Conservation (phyloP, 1,139 yeast genomes). For the Hemisphaericaspora subhashii region DNA sequence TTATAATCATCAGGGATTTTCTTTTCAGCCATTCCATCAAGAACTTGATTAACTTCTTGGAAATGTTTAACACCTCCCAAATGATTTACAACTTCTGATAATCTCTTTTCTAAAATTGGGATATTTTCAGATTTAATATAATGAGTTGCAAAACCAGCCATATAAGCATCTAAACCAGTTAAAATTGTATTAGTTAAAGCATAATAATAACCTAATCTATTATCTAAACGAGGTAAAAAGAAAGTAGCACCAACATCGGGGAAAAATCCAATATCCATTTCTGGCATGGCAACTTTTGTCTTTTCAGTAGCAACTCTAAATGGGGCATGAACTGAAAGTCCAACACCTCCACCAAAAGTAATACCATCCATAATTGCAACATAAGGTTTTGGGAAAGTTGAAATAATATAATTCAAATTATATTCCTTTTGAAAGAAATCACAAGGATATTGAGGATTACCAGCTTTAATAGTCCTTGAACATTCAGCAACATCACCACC, state of each 20-base stretch:
- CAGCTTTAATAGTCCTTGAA: conserved; percentile 50
- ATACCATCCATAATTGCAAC: conserved; percentile 87
- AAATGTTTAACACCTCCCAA: neutral
- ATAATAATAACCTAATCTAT: conserved; percentile 78
- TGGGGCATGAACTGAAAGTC: conserved; percentile 88
- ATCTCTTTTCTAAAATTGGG: conserved; percentile 59
- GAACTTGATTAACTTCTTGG: conserved; percentile 64
- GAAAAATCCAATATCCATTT: conserved; percentile 93
- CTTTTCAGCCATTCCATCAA: conserved; percentile 73
- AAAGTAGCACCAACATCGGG: conserved; percentile 96
- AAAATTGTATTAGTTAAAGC: conserved; percentile 85
- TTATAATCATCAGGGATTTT: conserved; percentile 65
- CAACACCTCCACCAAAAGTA: conserved; percentile 99
- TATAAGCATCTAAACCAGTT: conserved; percentile 74
- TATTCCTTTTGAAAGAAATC: conserved; percentile 81
- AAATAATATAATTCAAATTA: conserved; percentile 73
- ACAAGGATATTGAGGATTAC: conserved; percentile 54
- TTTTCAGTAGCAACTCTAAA: conserved; percentile 89
- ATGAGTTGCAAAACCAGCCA: conserved; percentile 89
- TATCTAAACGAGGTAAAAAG: conserved; percentile 81
- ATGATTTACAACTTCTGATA: conserved; percentile 40
- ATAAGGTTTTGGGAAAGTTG: conserved; percentile 82
- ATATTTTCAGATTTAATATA: conserved; percentile 70
- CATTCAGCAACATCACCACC: conserved; percentile 94
- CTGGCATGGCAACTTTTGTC: conserved; percentile 96